Evolutionary conservation across 208 protist species (phyloP).

Genomic region (Acanthamoeba healyi): DNA sequence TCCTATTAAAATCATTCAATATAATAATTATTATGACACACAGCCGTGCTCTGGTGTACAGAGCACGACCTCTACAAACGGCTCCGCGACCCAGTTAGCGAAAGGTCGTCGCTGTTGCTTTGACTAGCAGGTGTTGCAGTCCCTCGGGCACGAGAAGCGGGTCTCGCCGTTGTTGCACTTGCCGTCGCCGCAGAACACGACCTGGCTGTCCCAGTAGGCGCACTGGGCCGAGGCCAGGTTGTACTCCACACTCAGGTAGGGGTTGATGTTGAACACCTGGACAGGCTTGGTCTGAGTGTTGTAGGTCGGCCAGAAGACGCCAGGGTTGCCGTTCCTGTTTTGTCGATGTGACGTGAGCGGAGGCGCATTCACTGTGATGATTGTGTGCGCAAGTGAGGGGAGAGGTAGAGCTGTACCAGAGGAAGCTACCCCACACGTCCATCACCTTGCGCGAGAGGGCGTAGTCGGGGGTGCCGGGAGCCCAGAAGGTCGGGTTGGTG

Average conservation of each 20-base stretch:
- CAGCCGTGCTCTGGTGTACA: too few relatives aligned
- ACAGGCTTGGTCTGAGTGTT: neutral
- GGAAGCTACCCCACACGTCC: neutral
- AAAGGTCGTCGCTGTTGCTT: too few relatives aligned
- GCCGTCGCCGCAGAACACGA: constrained; percentile 16
- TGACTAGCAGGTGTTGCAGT: constrained; percentile 5
- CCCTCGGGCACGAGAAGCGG: neutral
- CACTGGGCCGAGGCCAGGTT: neutral
- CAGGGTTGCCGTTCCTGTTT: neutral
- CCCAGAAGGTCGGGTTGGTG: neutral
- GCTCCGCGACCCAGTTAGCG: too few relatives aligned
- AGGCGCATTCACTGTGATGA: neutral
- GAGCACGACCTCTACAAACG: too few relatives aligned
- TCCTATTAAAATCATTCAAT: too few relatives aligned
- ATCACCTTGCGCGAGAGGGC: neutral
- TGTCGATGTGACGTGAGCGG: neutral
- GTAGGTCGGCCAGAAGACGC: neutral
- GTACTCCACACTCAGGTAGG: neutral
- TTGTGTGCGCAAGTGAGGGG: neutral
- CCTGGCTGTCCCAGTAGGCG: neutral
- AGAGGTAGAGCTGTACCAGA: neutral
- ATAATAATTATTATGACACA: too few relatives aligned
- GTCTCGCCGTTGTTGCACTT: neutral
- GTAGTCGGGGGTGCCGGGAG: neutral
- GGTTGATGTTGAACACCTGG: neutral